A percentile compares a stretch with the other conserved stretches of the same genome.
These are phyloP conservation scores for Aspergillus haitiensis DNA, from an alignment of 495 filamentous ascomycete species.

Conservation along the genomic window DNA sequence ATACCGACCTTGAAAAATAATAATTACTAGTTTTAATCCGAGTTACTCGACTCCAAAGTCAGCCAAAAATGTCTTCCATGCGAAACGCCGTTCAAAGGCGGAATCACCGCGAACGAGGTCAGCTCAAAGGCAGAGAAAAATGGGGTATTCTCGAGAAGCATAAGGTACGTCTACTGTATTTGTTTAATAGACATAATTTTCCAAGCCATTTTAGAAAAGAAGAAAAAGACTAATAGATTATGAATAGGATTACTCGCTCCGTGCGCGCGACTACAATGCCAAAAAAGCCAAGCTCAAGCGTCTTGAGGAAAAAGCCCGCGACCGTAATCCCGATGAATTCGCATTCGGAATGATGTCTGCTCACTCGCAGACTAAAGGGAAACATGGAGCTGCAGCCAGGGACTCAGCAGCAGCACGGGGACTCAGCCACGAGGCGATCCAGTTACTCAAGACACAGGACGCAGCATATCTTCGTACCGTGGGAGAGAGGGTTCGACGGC, in stretches of 20 bases:
- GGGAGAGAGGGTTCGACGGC: slow-evolving; percentile 56
- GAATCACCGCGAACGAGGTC: slow-evolving; percentile 83
- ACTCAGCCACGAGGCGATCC: slow-evolving; percentile 67
- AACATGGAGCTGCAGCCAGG: slow-evolving; percentile 56
- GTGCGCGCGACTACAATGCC: slow-evolving; percentile 80
- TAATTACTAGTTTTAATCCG: no score
- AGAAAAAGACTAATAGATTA: slow-evolving; percentile 22
- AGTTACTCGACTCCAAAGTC: no score
- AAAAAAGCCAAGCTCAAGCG: slow-evolving; percentile 80
- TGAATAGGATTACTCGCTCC: slow-evolving; percentile 81
- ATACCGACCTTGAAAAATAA: no score
- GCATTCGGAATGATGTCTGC: slow-evolving; percentile 82
- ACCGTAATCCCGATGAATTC: slow-evolving; percentile 96
- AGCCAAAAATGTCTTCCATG: slow-evolving; percentile 68
- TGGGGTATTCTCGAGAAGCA: slow-evolving; percentile 88
- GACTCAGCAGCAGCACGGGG: slow-evolving; percentile 39
- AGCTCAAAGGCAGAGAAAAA: slow-evolving; percentile 77
- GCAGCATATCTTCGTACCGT: slow-evolving; percentile 78
- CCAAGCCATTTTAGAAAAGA: background rate
- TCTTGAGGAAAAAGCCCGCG: slow-evolving; percentile 75
- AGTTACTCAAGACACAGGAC: slow-evolving; percentile 95
- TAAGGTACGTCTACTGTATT: slow-evolving; percentile 53
- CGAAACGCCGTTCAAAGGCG: slow-evolving; percentile 75
- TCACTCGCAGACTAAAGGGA: slow-evolving; percentile 53
- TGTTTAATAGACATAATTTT: background rate